These are phyloP conservation scores for Wallacemonas sp. DNA, from an alignment of 208 protist genomes.

Conservation along the genomic window DNA sequence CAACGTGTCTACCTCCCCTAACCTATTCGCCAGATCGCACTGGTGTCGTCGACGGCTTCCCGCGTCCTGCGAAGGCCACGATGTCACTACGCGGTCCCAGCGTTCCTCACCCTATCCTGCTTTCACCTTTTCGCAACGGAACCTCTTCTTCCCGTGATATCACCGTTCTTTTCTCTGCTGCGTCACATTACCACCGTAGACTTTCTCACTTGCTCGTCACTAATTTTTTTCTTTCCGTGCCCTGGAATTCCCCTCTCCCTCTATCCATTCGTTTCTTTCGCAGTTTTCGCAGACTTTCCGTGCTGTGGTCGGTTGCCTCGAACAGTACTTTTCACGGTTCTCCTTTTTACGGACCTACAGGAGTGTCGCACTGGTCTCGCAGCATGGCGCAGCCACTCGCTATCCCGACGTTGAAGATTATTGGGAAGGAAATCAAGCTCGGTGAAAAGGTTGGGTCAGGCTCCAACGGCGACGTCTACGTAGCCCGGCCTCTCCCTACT, in stretches of 20 bases:
- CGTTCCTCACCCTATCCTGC: no score
- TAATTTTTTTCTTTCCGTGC: not conserved
- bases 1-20: no score
- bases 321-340: no score
- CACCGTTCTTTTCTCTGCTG: slow-evolving; percentile 10
- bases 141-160: not conserved
- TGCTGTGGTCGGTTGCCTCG: not conserved
- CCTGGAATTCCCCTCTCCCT: not conserved
- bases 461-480: slow-evolving; percentile 52
- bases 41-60: no score
- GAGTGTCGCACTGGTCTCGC: not conserved
- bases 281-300: not conserved
- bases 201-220: not conserved
- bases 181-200: no score
- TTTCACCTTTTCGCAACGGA: no score
- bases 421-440: slow-evolving; percentile 59
- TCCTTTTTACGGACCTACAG: not conserved
- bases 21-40: no score
- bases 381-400: not conserved
- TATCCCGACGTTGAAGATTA: slow-evolving; percentile 20
- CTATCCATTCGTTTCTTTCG: not conserved
- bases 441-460: slow-evolving; percentile 50
- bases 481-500: slow-evolving; percentile 20
- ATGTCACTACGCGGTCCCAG: no score
- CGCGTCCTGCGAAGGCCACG: no score